Base-by-base conservation (phyloP, 352 stramenopile genomes). In the Peronospora belbahrii region DNA sequence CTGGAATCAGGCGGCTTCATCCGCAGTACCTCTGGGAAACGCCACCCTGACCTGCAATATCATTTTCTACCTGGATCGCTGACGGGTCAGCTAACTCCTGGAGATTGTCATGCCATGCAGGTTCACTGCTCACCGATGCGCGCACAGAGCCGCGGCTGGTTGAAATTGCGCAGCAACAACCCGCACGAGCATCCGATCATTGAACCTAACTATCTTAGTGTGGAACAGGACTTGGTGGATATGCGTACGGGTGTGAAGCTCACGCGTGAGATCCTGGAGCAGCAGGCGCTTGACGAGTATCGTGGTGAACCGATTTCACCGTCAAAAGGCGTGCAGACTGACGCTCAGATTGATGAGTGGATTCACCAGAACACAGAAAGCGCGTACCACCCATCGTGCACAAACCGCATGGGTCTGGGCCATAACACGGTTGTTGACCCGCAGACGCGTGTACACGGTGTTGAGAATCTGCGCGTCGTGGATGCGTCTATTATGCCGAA, bases 401-500 rank as follows among this genome's bases (percentile, higher is more conserved):
- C 85, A 8, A 93, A 90, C 73, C 75, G 78, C 45, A 95, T 95
- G 83, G 85, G 85, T 42, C 64, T 71, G 31, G 67, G 71, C 42
- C 65, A 79, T 14, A 84, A 80, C 59, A 83, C 78, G n/a, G 92
- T 97, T 23, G 86, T 98, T 17, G 85, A 97, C 48, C 67, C 87
- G 18, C 47, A 73, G 40, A 85, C 90, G 27, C 69, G 70, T 11
- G 88, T 98, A 17, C 76, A 91, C 38, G 89, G 87, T 13, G 35
- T 97, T 13, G 70, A 95, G 18, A 79, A 83, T 41, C 65, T 98
- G 25, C 80, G 85, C 23, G 64, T 98, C 8, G 86, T 92, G 2
- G 93, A 98, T 55, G 88, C 92, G 22, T 96, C 83, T 31, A 87
- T 97, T 51, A 97, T 98, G 74, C 91, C 91, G 30, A 93, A 87